Percentiles rank a stretch among this genome's conserved stretches.
Evolutionary conservation across 345 rosid species (phyloP).

Genomic region (Lumnitzera racemosa): DNA sequence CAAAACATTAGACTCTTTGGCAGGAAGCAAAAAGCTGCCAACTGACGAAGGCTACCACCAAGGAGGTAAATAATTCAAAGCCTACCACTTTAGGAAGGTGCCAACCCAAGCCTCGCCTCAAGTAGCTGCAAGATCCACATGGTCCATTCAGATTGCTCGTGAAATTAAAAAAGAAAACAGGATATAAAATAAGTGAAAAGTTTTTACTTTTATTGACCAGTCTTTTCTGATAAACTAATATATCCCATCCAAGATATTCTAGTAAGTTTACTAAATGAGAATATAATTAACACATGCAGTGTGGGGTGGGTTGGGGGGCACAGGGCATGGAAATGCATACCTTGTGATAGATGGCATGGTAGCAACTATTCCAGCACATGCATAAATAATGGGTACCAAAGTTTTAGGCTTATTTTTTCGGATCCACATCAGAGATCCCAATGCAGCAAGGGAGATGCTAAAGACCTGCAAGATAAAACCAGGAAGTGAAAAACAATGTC

Average conservation of each 20-base stretch:
- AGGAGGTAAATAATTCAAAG: constrained; percentile 74
- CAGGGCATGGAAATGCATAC: constrained; percentile 10
- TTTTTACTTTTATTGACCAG: too few relatives aligned
- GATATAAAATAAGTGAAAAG: background rate
- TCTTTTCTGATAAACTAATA: too few relatives aligned
- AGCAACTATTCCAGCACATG: constrained; percentile 79
- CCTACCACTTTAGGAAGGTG: constrained; percentile 85
- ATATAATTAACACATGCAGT: too few relatives aligned
- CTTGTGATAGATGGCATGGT: constrained; percentile 96
- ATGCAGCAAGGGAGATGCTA: constrained; percentile 83
- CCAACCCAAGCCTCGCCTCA: constrained; percentile 86
- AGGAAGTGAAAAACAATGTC: background rate
- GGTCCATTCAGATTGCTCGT: constrained; percentile 1
- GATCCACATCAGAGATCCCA: constrained; percentile 97
- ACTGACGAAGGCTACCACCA: constrained; percentile 78
- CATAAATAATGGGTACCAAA: constrained; percentile 77
- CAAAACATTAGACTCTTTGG: constrained; percentile 48
- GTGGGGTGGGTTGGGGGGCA: too few relatives aligned
- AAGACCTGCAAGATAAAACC: constrained; percentile 50
- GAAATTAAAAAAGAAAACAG: background rate
- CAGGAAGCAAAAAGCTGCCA: constrained; percentile 88
- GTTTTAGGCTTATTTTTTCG: constrained; percentile 92
- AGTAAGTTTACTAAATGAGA: too few relatives aligned
- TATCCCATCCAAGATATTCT: too few relatives aligned
- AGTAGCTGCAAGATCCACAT: constrained; percentile 46